A percentile compares a stretch with the other conserved stretches of the same genome.
phyloP scores from a whole-genome alignment of 371 early-diverging fungal genomes.

The Apophysomyces sp. region DNA sequence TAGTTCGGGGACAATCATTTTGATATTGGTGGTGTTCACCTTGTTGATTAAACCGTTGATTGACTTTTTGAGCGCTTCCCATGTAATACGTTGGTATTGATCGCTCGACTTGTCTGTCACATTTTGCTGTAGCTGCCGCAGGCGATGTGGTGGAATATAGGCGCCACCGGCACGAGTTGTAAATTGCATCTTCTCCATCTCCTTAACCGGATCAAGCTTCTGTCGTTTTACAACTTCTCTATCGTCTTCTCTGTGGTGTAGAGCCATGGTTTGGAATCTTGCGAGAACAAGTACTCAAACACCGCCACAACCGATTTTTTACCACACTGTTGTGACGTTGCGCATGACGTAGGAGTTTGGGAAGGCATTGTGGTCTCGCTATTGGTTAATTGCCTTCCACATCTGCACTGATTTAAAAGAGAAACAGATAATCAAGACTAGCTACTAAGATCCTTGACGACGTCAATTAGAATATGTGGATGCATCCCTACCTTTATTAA shows the following conservation, averaged over 20 bases:
- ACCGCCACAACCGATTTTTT: background rate
- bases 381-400: no score
- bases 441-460: no score
- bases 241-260: background rate
- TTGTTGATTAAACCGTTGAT: constrained; percentile 97
- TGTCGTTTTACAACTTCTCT: constrained; percentile 9
- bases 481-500: no score
- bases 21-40: constrained; percentile 90
- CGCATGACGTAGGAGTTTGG: no score
- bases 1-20: constrained; percentile 86
- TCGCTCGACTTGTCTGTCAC: constrained; percentile 74
- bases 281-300: background rate
- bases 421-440: no score
- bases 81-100: constrained; percentile 86
- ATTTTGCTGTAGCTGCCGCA: constrained; percentile 81
- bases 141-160: constrained; percentile 90
- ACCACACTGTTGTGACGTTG: background rate
- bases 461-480: no score
- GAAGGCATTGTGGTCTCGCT: no score
- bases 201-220: constrained; percentile 18
- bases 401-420: no score
- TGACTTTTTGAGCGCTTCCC: constrained; percentile 95
- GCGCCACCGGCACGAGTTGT: constrained; percentile 75
- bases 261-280: constrained; percentile 2
- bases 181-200: constrained; percentile 25